phyloP scores from a whole-genome alignment of 352 stramenopile species.

The Pythium aquatile region DNA sequence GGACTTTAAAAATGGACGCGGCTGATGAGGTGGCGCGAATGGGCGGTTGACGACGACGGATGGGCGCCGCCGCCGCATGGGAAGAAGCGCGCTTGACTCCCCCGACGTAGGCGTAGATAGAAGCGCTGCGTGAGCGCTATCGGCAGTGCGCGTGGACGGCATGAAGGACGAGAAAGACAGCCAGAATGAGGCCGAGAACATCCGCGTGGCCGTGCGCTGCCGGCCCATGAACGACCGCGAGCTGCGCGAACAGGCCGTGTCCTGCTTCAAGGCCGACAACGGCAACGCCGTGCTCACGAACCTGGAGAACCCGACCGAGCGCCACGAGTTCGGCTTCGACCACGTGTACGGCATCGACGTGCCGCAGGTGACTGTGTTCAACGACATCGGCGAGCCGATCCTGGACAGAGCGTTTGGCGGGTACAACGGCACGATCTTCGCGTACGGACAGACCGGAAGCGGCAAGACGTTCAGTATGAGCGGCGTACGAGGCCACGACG shows the following conservation, averaged over 20 bases:
- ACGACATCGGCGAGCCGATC: constrained; percentile 75
- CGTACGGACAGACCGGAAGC: constrained; percentile 85
- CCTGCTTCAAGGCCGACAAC: constrained; percentile 70
- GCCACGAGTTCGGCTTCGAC: constrained; percentile 88
- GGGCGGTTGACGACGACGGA: neutral
- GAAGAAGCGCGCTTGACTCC: neutral
- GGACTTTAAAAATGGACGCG: constrained; percentile 10
- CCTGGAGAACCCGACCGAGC: constrained; percentile 74
- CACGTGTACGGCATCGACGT: constrained; percentile 85
- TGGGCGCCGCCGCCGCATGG: neutral
- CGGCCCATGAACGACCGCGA: constrained; percentile 91
- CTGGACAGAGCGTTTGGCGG: constrained; percentile 81
- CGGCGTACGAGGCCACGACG: constrained; percentile 56
- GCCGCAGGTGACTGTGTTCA: constrained; percentile 68
- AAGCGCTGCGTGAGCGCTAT: neutral
- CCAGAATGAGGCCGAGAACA: constrained; percentile 83
- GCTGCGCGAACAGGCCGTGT: constrained; percentile 66
- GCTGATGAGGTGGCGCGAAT: neutral
- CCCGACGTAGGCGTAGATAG: neutral
- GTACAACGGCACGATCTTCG: constrained; percentile 91
- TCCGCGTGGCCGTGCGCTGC: constrained; percentile 90
- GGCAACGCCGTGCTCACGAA: constrained; percentile 81
- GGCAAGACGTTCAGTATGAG: constrained; percentile 91
- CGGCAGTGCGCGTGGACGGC: neutral
- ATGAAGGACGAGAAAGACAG: constrained; percentile 69